Percentiles rank a stretch among this genome's conserved stretches.
These are phyloP conservation scores for Nicotiana sylvestris DNA, from an alignment of 257 asterid species.

Conservation along the genomic window DNA sequence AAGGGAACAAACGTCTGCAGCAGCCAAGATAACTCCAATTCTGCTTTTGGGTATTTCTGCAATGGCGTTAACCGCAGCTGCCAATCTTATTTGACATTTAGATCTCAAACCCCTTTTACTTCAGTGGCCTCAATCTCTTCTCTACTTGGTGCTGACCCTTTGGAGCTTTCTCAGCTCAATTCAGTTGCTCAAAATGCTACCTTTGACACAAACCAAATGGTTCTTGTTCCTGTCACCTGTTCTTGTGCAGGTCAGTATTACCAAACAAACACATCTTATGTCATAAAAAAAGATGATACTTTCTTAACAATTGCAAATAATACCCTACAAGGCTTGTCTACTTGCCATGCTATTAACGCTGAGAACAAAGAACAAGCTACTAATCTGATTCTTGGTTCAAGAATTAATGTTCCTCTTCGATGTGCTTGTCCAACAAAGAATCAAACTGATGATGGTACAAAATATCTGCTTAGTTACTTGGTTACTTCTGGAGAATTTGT, in stretches of 20 bases:
- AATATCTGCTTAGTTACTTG: conserved; percentile 54
- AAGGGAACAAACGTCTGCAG: conserved; percentile 19
- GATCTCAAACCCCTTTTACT: conserved; percentile 48
- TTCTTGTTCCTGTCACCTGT: conserved; percentile 69
- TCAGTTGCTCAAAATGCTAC: conserved; percentile 32
- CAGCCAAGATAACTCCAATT: conserved; percentile 29
- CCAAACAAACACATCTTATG: conserved; percentile 52
- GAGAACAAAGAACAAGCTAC: conserved; percentile 24
- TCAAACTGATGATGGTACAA: conserved; percentile 44
- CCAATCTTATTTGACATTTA: conserved; percentile 74
- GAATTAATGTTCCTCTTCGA: conserved; percentile 61
- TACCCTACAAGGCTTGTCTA: conserved; percentile 57
- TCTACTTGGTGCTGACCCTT: conserved; percentile 39
- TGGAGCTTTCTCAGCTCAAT: conserved; percentile 54
- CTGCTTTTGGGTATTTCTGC: conserved; percentile 73
- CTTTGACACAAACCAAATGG: conserved; percentile 26
- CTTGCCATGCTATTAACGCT: conserved; percentile 56
- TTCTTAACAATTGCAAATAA: conserved; percentile 31
- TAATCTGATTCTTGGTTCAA: conserved; percentile 19
- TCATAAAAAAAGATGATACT: conserved; percentile 9
- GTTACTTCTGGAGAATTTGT: conserved; percentile 33
- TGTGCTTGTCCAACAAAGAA: conserved; percentile 79
- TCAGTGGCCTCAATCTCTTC: conserved; percentile 54
- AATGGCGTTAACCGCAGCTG: conserved; percentile 53
- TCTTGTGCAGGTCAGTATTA: conserved; percentile 65